Conservation (phyloP, 1,284 basidiomycete genomes). For the Xerocomus amazonicus region DNA sequence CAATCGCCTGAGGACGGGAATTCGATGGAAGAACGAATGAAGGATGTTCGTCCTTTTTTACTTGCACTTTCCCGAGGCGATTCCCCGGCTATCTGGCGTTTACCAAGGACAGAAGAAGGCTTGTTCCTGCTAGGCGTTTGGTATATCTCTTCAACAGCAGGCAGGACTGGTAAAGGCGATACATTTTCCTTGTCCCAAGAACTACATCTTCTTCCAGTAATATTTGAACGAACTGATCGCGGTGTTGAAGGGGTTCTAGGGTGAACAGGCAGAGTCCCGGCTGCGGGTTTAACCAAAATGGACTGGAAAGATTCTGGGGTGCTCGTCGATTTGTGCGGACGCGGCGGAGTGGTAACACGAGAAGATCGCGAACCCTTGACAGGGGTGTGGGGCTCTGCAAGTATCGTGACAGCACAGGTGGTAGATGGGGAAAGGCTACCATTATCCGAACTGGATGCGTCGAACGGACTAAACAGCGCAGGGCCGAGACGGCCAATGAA, state of each 20-base stretch:
- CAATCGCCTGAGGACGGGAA: constrained; percentile 18
- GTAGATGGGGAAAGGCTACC: constrained; percentile 9
- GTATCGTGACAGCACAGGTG: background rate
- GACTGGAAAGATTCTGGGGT: constrained; percentile 35
- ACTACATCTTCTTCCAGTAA: constrained; percentile 29
- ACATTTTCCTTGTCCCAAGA: constrained; percentile 46
- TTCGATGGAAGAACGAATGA: constrained; percentile 31
- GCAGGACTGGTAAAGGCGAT: constrained; percentile 34
- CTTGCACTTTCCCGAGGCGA: constrained; percentile 27
- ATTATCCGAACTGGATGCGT: background rate
- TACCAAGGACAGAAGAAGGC: constrained; percentile 36
- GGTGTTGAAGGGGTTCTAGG: constrained; percentile 29
- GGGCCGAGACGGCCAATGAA: constrained; percentile 29
- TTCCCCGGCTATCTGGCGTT: constrained; percentile 35
- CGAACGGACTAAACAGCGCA: constrained; percentile 23
- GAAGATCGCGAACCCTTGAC: constrained; percentile 10
- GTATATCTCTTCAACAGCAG: constrained; percentile 36
- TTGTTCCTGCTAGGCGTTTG: constrained; percentile 23
- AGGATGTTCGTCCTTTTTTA: constrained; percentile 34
- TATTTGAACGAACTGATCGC: constrained; percentile 15
- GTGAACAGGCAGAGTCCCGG: constrained; percentile 26
- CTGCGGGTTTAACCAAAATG: constrained; percentile 29
- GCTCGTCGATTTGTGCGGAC: constrained; percentile 28
- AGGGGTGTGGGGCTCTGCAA: constrained; percentile 26
- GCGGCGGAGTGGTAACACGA: constrained; percentile 27